A percentile compares a stretch with the other conserved stretches of the same genome.
Conservation (phyloP, 2,329 filamentous ascomycete species). For the Sphaerostilbella broomeana region DNA sequence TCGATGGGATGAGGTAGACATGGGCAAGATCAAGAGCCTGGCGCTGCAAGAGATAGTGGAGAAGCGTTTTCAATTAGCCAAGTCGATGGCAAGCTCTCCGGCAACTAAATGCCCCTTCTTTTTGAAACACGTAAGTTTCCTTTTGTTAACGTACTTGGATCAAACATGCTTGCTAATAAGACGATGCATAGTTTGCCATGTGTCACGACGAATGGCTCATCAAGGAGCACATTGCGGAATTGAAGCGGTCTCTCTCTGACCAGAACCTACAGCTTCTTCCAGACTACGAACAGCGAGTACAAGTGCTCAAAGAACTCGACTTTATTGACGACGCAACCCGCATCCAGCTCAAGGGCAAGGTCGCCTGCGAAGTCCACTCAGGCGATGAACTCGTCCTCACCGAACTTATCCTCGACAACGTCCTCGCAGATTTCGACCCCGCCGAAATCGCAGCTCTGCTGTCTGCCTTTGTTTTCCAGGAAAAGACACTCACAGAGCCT, state of each 20-base stretch:
- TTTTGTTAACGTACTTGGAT: no score
- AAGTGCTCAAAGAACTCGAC: constrained; percentile 81
- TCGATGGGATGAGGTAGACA: constrained; percentile 79
- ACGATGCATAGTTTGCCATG: constrained; percentile 73
- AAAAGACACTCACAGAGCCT: constrained; percentile 81
- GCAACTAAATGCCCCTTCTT: constrained; percentile 70
- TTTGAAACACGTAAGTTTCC: constrained; percentile 71
- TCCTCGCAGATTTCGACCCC: constrained; percentile 88
- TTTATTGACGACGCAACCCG: constrained; percentile 85
- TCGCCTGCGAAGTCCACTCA: constrained; percentile 96
- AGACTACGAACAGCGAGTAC: constrained; percentile 92
- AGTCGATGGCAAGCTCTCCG: constrained; percentile 55
- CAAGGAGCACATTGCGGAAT: constrained; percentile 81
- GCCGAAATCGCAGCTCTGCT: constrained; percentile 93
- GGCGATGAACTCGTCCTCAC: constrained; percentile 94
- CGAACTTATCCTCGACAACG: constrained; percentile 92
- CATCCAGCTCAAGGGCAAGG: constrained; percentile 95
- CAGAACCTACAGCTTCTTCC: constrained; percentile 93
- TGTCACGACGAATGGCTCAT: constrained; percentile 96
- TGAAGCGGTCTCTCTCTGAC: constrained; percentile 86
- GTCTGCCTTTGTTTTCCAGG: constrained; percentile 94
- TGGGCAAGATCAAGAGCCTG: constrained; percentile 75
- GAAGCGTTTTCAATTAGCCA: constrained; percentile 58
- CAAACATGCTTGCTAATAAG: neutral
- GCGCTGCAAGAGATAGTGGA: constrained; percentile 72